Percentiles rank a stretch among this genome's conserved stretches.
Evolutionary conservation across 2,329 filamentous ascomycete genomes (phyloP).

Genomic region (Coniella vitis): DNA sequence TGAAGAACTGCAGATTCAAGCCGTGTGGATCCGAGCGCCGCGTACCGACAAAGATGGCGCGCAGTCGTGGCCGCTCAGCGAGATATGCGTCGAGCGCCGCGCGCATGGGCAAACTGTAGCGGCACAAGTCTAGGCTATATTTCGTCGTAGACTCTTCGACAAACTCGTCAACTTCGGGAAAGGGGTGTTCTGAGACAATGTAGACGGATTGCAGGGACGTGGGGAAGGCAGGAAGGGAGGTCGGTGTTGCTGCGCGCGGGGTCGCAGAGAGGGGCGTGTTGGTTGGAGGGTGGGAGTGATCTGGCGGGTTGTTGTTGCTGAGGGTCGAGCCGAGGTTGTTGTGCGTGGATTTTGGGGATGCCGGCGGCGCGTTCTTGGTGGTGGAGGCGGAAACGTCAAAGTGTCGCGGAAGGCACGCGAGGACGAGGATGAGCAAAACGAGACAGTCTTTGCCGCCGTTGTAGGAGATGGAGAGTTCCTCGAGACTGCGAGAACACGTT

Average conservation of each 20-base stretch:
- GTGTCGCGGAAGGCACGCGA: conserved; percentile 51
- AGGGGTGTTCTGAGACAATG: conserved; percentile 78
- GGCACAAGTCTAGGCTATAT: conserved; percentile 71
- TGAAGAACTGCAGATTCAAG: conserved; percentile 69
- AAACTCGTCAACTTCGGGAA: conserved; percentile 79
- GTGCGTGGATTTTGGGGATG: conserved; percentile 5
- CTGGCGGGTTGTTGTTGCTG: neutral
- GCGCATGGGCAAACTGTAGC: conserved; percentile 74
- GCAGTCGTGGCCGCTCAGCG: conserved; percentile 53
- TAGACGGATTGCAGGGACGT: conserved; percentile 70
- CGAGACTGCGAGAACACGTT: conserved; percentile 43
- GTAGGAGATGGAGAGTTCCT: conserved; percentile 83
- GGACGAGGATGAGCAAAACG: conserved; percentile 80
- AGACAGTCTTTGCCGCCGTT: conserved; percentile 98
- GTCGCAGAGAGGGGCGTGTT: conserved; percentile 13
- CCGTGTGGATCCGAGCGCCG: conserved; percentile 90
- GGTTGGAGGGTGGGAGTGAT: conserved; percentile 8
- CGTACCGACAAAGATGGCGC: conserved; percentile 82
- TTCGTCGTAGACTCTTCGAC: conserved; percentile 57
- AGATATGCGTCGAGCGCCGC: conserved; percentile 75
- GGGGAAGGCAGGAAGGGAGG: conserved; percentile 27
- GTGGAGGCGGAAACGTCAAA: conserved; percentile 24
- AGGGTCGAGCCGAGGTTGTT: neutral
- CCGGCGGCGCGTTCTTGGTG: conserved; percentile 19
- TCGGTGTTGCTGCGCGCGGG: conserved; percentile 14